A percentile compares a stretch with the other conserved stretches of the same genome.
phyloP scores from a whole-genome alignment of 768 basidiomycete species.

The Suillus discolor region DNA sequence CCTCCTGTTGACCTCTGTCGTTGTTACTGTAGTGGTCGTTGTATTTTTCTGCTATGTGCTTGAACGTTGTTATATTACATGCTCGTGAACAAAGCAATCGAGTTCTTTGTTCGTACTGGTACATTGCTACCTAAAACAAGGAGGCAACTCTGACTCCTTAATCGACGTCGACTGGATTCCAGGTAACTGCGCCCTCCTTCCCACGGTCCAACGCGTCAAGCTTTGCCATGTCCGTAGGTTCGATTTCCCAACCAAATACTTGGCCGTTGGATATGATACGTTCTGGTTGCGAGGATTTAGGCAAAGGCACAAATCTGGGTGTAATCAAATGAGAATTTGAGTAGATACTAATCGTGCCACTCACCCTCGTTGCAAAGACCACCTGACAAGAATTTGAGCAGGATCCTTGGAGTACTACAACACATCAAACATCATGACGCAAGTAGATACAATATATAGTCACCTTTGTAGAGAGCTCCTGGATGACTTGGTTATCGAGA shows the following conservation, averaged over 20 bases:
- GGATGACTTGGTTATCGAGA: slow-evolving; percentile 51
- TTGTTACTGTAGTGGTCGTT: neutral
- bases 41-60: neutral
- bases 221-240: slow-evolving; percentile 42
- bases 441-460: neutral
- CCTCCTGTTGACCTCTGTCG: neutral
- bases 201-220: slow-evolving; percentile 49
- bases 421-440: neutral
- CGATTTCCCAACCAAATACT: slow-evolving; percentile 49
- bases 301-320: slow-evolving; percentile 47
- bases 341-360: slow-evolving; percentile 19
- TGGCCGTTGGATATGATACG: slow-evolving; percentile 48
- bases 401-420: slow-evolving; percentile 54
- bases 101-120: neutral
- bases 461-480: slow-evolving; percentile 57
- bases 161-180: slow-evolving; percentile 47
- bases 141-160: neutral
- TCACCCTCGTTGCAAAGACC: slow-evolving; percentile 81
- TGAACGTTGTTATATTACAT: neutral
- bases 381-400: slow-evolving; percentile 79
- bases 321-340: neutral
- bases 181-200: slow-evolving; percentile 44
- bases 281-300: slow-evolving; percentile 46
- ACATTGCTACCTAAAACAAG: neutral
- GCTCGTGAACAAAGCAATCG: neutral